These are phyloP conservation scores for Zizania palustris DNA, from an alignment of 202 grass and related monocot species.

Conservation along the genomic window DNA sequence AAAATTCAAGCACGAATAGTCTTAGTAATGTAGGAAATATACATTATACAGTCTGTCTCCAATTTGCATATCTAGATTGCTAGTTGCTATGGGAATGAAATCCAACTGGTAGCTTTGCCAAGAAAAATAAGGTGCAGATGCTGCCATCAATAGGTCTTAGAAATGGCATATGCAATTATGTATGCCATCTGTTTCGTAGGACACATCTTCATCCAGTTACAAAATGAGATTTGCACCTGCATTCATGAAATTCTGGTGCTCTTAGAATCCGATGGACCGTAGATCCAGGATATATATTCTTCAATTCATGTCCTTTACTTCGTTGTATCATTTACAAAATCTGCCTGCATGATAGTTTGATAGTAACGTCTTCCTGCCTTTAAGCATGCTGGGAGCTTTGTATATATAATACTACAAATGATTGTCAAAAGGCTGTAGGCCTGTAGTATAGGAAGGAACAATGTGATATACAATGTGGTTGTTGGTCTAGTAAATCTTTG, in stretches of 20 bases:
- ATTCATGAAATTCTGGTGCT: not conserved
- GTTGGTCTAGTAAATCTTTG: constrained; percentile 4
- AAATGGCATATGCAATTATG: not conserved
- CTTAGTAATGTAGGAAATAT: not conserved
- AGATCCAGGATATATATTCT: not conserved
- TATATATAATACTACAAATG: constrained; percentile 20
- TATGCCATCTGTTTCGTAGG: not conserved
- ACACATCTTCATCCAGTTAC: not conserved
- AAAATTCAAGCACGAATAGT: not conserved
- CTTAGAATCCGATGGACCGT: not conserved
- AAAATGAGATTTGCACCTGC: not conserved
- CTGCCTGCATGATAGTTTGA: not conserved
- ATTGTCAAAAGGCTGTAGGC: not conserved
- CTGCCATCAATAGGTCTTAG: not conserved
- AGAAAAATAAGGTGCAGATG: not conserved
- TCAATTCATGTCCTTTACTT: not conserved
- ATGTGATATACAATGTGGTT: constrained; percentile 25
- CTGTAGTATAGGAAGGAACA: not conserved
- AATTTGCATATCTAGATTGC: constrained; percentile 2
- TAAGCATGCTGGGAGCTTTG: not conserved
- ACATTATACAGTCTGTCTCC: not conserved
- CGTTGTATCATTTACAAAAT: not conserved
- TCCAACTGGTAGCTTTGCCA: constrained; percentile 10
- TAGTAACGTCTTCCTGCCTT: not conserved
- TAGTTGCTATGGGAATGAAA: constrained; percentile 19